A percentile compares a stretch with the other conserved stretches of the same genome.
Conservation (phyloP, 108 stramenopile genomes). For the Conticribra guillardii region DNA sequence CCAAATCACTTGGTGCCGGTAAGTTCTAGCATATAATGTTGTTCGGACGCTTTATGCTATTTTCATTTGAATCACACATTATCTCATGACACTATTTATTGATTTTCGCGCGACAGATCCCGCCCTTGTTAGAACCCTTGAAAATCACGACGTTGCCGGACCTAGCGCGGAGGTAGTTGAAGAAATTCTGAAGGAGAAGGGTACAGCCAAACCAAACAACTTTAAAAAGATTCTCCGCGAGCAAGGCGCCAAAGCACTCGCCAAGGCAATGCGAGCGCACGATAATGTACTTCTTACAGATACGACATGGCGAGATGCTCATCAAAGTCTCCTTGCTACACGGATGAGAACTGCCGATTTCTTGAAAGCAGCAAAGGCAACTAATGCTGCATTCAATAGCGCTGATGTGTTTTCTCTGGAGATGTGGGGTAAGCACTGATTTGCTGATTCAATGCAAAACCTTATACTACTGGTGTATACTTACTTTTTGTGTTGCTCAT, state of each 20-base stretch:
- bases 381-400: conserved; percentile 52
- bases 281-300: conserved; percentile 92
- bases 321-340: conserved; percentile 95
- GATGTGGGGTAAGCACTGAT: conserved; percentile 88
- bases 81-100: too few relatives aligned
- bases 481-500: too few relatives aligned
- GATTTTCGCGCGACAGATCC: too few relatives aligned
- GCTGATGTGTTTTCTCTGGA: conserved; percentile 61
- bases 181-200: conserved; percentile 25
- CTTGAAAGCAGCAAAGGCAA: conserved; percentile 88
- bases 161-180: conserved; percentile 17
- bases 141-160: conserved; percentile 26
- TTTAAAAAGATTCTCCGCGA: conserved; percentile 59
- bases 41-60: too few relatives aligned
- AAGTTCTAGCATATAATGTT: too few relatives aligned
- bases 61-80: too few relatives aligned
- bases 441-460: too few relatives aligned
- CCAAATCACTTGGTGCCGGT: conserved; percentile 68
- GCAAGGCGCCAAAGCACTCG: conserved; percentile 88
- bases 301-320: conserved; percentile 98
- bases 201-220: conserved; percentile 39
- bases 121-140: conserved; percentile 25
- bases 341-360: conserved; percentile 91
- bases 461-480: too few relatives aligned
- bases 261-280: conserved; percentile 85